Conservation (phyloP, 164 flowering plant genomes). For the Piper longum region DNA sequence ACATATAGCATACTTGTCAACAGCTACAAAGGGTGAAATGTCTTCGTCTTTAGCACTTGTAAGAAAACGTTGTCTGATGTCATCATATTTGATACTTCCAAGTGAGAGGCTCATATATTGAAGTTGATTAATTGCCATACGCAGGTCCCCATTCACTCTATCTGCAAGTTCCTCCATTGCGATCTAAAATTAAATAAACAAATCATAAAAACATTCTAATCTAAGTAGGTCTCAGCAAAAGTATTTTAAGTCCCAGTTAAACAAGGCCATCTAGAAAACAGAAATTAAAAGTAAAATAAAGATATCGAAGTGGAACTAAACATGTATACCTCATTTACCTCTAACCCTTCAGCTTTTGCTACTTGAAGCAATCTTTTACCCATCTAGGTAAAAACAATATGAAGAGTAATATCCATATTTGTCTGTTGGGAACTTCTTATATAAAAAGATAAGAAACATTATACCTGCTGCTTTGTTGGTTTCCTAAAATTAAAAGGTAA, state of each 20-base stretch:
- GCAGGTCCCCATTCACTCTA: conserved; percentile 91
- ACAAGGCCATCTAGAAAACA: not conserved
- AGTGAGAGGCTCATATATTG: conserved; percentile 89
- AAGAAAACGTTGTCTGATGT: conserved; percentile 72
- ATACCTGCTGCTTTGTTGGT: conserved; percentile 95
- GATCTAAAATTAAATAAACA: conserved; percentile 25
- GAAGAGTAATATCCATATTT: too few species aligned
- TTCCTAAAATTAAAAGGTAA: conserved; percentile 69
- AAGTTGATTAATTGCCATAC: conserved; percentile 87
- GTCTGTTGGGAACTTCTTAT: too few species aligned
- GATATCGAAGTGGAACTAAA: not conserved
- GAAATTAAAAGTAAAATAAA: not conserved
- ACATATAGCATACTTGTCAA: conserved; percentile 60
- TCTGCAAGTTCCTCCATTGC: conserved; percentile 97
- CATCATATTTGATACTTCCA: conserved; percentile 80
- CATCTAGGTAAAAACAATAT: conserved; percentile 31
- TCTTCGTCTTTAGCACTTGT: conserved; percentile 92
- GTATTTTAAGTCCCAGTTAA: not conserved
- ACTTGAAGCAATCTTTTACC: conserved; percentile 79
- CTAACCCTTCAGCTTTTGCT: conserved; percentile 73
- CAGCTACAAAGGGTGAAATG: conserved; percentile 93
- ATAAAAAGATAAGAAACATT: too few species aligned
- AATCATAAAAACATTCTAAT: too few species aligned
- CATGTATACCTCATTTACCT: conserved; percentile 64
- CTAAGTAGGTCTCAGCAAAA: not conserved